Base-by-base conservation (phyloP, 495 filamentous ascomycete species). In the Cenococcum geophilum region DNA sequence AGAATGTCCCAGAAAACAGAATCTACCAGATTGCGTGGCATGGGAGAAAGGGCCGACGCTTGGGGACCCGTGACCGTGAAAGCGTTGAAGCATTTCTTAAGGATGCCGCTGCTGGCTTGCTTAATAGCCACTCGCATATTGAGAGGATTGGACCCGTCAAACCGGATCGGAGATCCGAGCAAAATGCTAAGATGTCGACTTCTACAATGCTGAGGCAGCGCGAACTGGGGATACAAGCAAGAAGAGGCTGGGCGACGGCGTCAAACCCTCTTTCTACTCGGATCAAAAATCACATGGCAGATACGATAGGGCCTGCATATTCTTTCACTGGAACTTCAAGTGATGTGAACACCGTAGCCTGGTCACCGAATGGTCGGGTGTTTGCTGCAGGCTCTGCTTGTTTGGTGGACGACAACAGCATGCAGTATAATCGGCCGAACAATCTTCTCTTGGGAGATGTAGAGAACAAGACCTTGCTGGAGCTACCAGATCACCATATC, bases 341-440 rank as follows among this genome's bases (percentile, higher is more conserved):
- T 6, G 83, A 86, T 67, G 82, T 88, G 20, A 72, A 75, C 48
- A 81, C 79, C 22, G 73, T 84, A 12, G 75, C 73, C 32, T 88
- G 85, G 85, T 64, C 77, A 0, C 75, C 77, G 1, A 73, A 81
- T 57, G 74, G 76, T 6, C 32, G 69, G 65, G 53, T n/a, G 6
- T 76, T 76, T 55, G 75, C 73, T 42, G 73, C 69, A 55, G 91
- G 91, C 1, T 87, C 89, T 1, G 84, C 86, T 1, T 85, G 88
- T 27, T 82, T 89, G 58, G 83, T 83, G 1, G 90, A 96, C 68
- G 71, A 80, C 0, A 80, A 86, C 56, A 89, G 88, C 60, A 87
- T 91, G 75, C 85, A 89, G 56, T 96, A 96, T 73, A 96, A 96
- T 66, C 81, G 86, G 50, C 79, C 80, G 0, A 86, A 87, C 22